phyloP scores from a whole-genome alignment of 257 asterid species.

The Agastache rugosa region DNA sequence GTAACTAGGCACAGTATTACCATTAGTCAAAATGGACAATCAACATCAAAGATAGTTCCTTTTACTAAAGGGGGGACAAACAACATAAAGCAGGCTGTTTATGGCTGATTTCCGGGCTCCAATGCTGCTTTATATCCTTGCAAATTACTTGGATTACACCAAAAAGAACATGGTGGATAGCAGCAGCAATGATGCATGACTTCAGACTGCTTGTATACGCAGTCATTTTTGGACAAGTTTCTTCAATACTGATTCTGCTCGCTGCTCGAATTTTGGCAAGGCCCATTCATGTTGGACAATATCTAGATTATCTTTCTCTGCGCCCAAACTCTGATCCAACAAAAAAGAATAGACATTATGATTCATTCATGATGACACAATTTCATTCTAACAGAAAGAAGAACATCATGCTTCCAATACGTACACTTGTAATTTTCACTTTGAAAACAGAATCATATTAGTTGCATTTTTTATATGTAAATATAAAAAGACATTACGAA shows the following conservation, averaged over 20 bases:
- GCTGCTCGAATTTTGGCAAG: slow-evolving; percentile 84
- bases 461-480: not conserved
- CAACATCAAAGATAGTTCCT: slow-evolving; percentile 16
- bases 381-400: not conserved
- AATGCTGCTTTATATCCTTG: not conserved
- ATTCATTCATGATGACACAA: not conserved
- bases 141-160: slow-evolving; percentile 24
- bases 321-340: slow-evolving; percentile 76
- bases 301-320: slow-evolving; percentile 83
- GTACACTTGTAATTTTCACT: not conserved
- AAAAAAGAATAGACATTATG: slow-evolving; percentile 16
- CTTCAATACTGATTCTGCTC: slow-evolving; percentile 85
- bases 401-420: slow-evolving; percentile 1
- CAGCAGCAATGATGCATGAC: slow-evolving; percentile 26
- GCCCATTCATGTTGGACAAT: slow-evolving; percentile 92
- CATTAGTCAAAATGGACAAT: slow-evolving; percentile 16
- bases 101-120: not conserved
- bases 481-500: not conserved
- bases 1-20: slow-evolving; percentile 18
- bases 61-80: slow-evolving; percentile 26
- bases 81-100: not conserved
- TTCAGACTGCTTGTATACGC: not conserved
- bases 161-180: slow-evolving; percentile 26
- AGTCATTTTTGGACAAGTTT: slow-evolving; percentile 53
- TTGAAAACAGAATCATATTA: not conserved